Base-by-base conservation (phyloP, 2,329 filamentous ascomycete species). In the Fusarium verticillioides region DNA sequence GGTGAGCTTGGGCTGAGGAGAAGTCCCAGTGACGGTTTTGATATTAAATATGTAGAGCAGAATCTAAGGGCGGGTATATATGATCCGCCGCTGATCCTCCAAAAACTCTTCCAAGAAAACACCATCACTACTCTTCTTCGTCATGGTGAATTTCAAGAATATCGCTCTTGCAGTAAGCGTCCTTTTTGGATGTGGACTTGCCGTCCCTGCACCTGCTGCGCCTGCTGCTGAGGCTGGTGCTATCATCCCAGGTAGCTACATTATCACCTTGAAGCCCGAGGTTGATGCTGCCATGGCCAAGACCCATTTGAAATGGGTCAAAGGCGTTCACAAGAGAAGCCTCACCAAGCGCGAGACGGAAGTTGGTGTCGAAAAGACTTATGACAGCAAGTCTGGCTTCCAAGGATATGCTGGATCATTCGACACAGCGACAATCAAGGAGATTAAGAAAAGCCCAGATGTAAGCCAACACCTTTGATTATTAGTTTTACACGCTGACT, bases 181-280 rank as follows among this genome's bases (percentile, higher is more conserved):
- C 36, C 68, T 69, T 16, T 2, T 69, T 5, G 66, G 66, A 36
- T 69, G 44, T 0, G 66, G 58, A 23, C n/a, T 69, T 43, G 59
- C 65, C 23, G 30, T 42, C 13, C 66, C 66, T 39, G 58, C 65
- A 2, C 65, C 50, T 21, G 39, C 65, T 11, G 26, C n/a, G 4
- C 64, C 46, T 1, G 12, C 26, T 7, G 36, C 44, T 8, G 44
- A 64, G 10, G 30, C 65, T 1, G 66, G 59, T 1, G 37, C 72
- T 19, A 62, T 81, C 36, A 75, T 83, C 37, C 75, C 81, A 23
- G 80, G 79, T 58, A 85, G 84, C 52, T 92, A 89, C 80, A 90
- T 91, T 73, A 86, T 91, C 34, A 88, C 91, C 40, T 89, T 90
- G 79, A 88, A 90, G 78, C 60, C 62, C 1, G 66, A 71, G 23